A percentile compares a stretch with the other conserved stretches of the same genome.
Evolutionary conservation across 768 basidiomycete species (phyloP).

Genomic region (Leccinellum albellum): DNA sequence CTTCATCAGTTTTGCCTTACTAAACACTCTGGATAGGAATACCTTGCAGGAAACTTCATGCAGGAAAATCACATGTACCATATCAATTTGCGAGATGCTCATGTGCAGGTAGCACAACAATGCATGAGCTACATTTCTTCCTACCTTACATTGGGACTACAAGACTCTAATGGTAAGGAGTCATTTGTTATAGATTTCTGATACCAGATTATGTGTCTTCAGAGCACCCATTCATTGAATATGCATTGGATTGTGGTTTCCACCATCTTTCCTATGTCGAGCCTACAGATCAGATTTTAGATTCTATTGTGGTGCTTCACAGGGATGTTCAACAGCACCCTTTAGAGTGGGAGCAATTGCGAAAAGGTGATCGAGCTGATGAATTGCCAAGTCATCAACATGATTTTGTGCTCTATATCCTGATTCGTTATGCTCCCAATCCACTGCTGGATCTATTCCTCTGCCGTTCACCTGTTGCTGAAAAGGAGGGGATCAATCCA

Average conservation of each 20-base stretch:
- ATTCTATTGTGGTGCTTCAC: neutral
- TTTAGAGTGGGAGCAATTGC: neutral
- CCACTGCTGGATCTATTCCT: neutral
- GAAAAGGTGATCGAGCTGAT: fast-evolving
- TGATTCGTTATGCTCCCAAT: neutral
- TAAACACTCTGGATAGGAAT: neutral
- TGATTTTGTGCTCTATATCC: neutral
- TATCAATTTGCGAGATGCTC: neutral
- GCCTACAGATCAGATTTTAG: neutral
- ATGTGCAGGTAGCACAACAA: neutral
- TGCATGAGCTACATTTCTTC: neutral
- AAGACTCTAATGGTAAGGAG: neutral
- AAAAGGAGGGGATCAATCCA: neutral
- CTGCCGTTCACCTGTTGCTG: neutral
- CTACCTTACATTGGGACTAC: neutral
- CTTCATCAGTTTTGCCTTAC: neutral
- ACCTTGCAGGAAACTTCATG: neutral
- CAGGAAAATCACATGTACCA: neutral
- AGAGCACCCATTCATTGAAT: neutral
- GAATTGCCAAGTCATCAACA: neutral
- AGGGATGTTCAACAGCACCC: neutral
- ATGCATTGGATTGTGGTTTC: neutral
- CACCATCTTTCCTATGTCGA: neutral
- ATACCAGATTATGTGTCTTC: neutral
- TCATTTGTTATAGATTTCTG: neutral